phyloP scores from a whole-genome alignment of 495 filamentous ascomycete species.

The Hypoxylon perforatum region DNA sequence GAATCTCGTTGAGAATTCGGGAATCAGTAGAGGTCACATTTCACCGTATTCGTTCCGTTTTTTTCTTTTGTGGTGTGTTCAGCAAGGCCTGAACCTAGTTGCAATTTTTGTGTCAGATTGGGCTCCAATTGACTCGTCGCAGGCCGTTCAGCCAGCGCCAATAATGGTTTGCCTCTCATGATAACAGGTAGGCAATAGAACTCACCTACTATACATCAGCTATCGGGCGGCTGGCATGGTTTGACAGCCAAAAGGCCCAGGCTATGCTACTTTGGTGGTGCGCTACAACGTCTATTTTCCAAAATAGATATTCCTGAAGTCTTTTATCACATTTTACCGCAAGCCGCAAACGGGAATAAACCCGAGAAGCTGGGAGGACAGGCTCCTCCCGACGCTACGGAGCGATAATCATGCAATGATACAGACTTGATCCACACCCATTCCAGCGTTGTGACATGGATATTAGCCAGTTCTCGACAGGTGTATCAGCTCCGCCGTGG shows the following conservation, averaged over 20 bases:
- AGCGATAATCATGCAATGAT: constrained; percentile 33
- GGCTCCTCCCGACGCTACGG: constrained; percentile 41
- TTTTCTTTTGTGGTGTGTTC: constrained; percentile 7
- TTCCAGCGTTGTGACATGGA: constrained; percentile 24
- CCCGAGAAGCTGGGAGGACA: constrained; percentile 31
- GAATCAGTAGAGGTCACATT: constrained; percentile 65
- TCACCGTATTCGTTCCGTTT: constrained; percentile 36
- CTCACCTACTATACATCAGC: constrained; percentile 20
- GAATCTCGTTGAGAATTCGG: constrained; percentile 55
- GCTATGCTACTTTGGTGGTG: constrained; percentile 13
- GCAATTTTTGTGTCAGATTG: constrained; percentile 28
- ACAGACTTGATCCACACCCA: constrained; percentile 30
- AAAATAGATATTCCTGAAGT: constrained; percentile 24
- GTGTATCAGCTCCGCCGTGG: constrained; percentile 25
- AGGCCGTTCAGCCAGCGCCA: constrained; percentile 12
- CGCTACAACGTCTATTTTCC: constrained; percentile 10
- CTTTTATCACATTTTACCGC: constrained; percentile 25
- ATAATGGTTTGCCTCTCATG: constrained; percentile 13
- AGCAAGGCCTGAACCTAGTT: constrained; percentile 2
- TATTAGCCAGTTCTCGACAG: constrained; percentile 18
- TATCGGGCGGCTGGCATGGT: constrained; percentile 4
- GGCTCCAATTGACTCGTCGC: constrained; percentile 21
- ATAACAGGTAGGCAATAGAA: constrained; percentile 26
- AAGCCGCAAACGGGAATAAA: constrained; percentile 34
- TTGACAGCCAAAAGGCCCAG: constrained; percentile 26